Evolutionary conservation across 768 basidiomycete genomes (phyloP), one percentile per base, ranked within the genome.

Genomic region (Tulasnella sp.): DNA sequence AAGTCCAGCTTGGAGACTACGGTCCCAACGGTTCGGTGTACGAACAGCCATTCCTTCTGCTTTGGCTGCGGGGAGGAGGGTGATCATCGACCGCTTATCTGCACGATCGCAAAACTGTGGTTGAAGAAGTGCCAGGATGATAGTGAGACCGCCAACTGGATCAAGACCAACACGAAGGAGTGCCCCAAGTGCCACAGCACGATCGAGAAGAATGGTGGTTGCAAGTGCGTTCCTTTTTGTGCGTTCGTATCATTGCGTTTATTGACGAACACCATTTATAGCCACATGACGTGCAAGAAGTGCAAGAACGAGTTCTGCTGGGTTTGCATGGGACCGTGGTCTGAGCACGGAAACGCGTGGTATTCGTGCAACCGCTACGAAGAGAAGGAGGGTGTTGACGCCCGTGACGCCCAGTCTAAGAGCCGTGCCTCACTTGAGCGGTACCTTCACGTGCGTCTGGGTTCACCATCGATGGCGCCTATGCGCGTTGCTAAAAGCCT

Each of bases 201-300:
- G 76, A 99, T 99, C 79, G 98, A 99, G 90, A 99, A 99, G 92
- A 99, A 99, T 82, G 98, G 98, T 12, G 98, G 98, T 18, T 99
- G 98, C 96, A 99, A 99, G 96, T 98, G 84, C 84, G 96, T 92
- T 19, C 31, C 48, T 18, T 16, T 34, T 58, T 79, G 31, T 73
- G 38, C n/a, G 40, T 24, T 19, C 8, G 19, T 24, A 16, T 4
- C 8, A 10, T 21, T 16, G 27, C 18, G 14, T 40, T 74, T 16
- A 68, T 82, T 83, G 46, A 84, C 77, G 40, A 31, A 38, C 27
- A 75, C 72, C 81, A 72, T 27, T 34, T 80, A 56, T 81, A 98
- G 97, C 88, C 98, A 99, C 85, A 99, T 99, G 97, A 99, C 97
- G 27, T 99, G 98, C 88, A 97, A 98, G 89, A 99, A 98, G 87